Conservation (phyloP, 2,329 filamentous ascomycete species). For the Cladosporium cucumerinum region DNA sequence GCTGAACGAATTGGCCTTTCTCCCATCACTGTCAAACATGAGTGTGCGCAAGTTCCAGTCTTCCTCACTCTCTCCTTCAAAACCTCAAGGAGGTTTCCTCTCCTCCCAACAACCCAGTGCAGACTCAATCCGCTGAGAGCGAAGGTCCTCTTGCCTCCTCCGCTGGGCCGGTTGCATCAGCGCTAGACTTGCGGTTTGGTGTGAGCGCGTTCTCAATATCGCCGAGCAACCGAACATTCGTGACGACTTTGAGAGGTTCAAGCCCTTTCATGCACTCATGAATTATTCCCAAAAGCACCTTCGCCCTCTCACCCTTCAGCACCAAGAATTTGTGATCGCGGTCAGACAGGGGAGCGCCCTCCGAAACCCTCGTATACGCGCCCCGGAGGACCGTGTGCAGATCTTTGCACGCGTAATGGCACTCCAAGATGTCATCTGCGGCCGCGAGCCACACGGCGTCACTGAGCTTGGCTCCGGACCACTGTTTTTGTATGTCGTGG, state of each 20-base stretch:
- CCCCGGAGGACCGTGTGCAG: neutral
- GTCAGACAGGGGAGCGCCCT: neutral
- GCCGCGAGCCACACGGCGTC: neutral
- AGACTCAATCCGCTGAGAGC: neutral
- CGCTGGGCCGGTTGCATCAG: no score
- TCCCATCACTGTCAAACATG: no score
- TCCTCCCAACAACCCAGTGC: neutral
- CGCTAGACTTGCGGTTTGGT: neutral
- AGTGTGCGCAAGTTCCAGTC: neutral
- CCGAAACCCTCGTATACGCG: neutral
- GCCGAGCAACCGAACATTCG: neutral
- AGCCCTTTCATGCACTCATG: neutral
- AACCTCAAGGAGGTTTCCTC: neutral
- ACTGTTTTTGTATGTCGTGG: neutral
- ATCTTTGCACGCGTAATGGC: neutral
- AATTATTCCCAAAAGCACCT: neutral
- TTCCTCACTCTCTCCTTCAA: neutral
- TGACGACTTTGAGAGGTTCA: neutral
- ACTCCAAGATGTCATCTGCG: neutral
- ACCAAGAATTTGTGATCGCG: neutral
- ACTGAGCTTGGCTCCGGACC: neutral
- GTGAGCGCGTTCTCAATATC: neutral
- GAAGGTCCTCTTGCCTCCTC: neutral
- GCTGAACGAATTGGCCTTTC: neutral
- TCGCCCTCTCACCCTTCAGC: neutral